Base-by-base conservation (phyloP, 2,329 filamentous ascomycete genomes). In the Fusarium sp. region DNA sequence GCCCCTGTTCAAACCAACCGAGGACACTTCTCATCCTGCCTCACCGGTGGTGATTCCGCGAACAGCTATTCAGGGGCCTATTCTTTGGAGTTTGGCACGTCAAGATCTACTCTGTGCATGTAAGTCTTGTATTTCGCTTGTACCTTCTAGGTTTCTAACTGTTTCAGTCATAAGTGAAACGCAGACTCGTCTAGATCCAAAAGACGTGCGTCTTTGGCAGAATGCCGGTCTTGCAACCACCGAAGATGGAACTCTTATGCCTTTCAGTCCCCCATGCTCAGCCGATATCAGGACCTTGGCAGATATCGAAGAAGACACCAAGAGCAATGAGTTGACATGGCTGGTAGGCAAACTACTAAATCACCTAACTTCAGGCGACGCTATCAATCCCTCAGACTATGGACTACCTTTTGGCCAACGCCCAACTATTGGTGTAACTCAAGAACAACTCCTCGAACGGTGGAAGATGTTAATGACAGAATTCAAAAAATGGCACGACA, bases 261-360 rank as follows among this genome's bases (percentile, higher is more conserved):
- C 71, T 0, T 71, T 73, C 7, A 74, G 58, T 83, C 70, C 79
- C 84, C n/a, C 69, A 78, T 21, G 60, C 3, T 80, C 84, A 4
- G 72, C 46, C 63, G 80, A 62, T 80, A 83, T 79, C 72, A 82
- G 57, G 72, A 83, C 76, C 57, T 83, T 69, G 77, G 85, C 70
- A 68, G 77, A 83, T 13, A 89, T 89, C 83, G 83, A 84, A 58
- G 89, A 91, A 77, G 89, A 91, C 64, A 82, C 89, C 63, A 86
- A 89, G 54, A 86, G 84, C 39, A 91, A 92, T 15, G 86, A 87
- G 0, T 76, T 92, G 6, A 84, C 91, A 8, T 92, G 89, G 89
- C 84, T 92, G 11, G 82, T 89, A 61, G 86, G 88, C 9, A 91
- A 91, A 70, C 84, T 91, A 7, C 85, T 90, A 52, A 91, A 92